Conservation (phyloP, 1,284 basidiomycete genomes). For the Lentinula novae-zelandiae region DNA sequence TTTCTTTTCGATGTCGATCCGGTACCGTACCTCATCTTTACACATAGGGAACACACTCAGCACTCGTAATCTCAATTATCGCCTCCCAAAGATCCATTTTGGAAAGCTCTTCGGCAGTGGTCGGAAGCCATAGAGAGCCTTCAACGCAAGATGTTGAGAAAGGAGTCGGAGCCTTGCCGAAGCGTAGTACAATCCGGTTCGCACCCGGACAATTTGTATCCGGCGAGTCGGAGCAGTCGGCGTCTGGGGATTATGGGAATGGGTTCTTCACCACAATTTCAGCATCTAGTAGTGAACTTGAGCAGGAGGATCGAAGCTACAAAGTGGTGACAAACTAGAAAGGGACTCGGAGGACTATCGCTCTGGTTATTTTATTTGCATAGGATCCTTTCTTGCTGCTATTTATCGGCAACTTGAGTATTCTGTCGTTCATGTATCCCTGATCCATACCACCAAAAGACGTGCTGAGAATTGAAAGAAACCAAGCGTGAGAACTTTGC, state of each 20-base stretch:
- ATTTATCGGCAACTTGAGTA: too few relatives aligned
- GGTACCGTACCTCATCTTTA: not conserved
- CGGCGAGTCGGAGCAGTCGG: not conserved
- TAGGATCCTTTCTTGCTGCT: too few relatives aligned
- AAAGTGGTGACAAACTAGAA: not conserved
- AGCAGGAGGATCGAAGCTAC: not conserved
- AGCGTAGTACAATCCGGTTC: not conserved
- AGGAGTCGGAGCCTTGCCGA: not conserved
- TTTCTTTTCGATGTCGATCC: not conserved
- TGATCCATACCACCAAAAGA: too few relatives aligned
- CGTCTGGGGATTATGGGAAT: not conserved
- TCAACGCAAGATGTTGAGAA: not conserved
- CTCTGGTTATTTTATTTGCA: too few relatives aligned
- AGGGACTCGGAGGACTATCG: too few relatives aligned
- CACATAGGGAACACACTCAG: not conserved
- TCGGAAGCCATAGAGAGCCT: not conserved
- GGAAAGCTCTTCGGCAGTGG: not conserved
- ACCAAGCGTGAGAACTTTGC: too few relatives aligned
- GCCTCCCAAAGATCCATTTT: not conserved
- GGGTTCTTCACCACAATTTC: not conserved
- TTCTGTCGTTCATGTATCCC: too few relatives aligned
- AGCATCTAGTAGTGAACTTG: not conserved
- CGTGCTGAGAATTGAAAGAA: too few relatives aligned
- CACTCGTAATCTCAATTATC: not conserved
- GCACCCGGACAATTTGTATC: not conserved